A percentile compares a stretch with the other conserved stretches of the same genome.
Evolutionary conservation across 192 early-diverging fungal species (phyloP).

Genomic region (Rhizoclosmatium sp.): DNA sequence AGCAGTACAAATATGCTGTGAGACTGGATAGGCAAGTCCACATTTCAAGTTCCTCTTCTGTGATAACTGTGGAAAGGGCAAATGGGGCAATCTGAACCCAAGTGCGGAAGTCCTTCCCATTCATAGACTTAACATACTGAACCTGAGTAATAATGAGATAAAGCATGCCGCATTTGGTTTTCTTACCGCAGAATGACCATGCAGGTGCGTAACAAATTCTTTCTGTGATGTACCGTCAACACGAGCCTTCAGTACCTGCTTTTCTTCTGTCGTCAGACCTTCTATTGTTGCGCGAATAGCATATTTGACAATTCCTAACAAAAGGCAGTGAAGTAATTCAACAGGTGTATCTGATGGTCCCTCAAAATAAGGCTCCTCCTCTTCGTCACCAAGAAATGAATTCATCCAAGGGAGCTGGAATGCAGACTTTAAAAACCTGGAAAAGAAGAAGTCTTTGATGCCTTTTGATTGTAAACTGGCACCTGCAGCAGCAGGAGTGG

Average conservation of each 20-base stretch:
- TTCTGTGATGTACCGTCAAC: not conserved
- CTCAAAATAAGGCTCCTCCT: not conserved
- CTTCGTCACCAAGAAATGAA: not conserved
- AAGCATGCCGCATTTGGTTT: not conserved
- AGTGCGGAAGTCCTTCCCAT: conserved; percentile 5
- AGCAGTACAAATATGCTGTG: not conserved
- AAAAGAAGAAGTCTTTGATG: conserved; percentile 10
- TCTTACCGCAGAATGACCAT: not conserved
- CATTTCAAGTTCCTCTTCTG: not conserved
- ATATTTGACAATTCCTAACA: conserved; percentile 4
- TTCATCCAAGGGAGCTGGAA: not conserved
- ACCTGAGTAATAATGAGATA: conserved; percentile 3
- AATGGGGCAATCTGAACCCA: conserved; percentile 20
- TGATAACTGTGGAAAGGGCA: not conserved
- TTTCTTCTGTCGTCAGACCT: not conserved
- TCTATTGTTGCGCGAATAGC: not conserved
- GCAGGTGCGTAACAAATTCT: not conserved
- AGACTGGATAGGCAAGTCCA: not conserved
- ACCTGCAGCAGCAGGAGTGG: not conserved
- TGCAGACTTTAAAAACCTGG: not conserved
- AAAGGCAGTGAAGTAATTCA: not conserved
- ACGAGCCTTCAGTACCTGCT: conserved; percentile 2
- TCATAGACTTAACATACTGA: conserved; percentile 7
- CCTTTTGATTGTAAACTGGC: not conserved
- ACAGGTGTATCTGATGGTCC: conserved; percentile 13